phyloP scores from a whole-genome alignment of 2,329 filamentous ascomycete species.

The Penicillium sp. region DNA sequence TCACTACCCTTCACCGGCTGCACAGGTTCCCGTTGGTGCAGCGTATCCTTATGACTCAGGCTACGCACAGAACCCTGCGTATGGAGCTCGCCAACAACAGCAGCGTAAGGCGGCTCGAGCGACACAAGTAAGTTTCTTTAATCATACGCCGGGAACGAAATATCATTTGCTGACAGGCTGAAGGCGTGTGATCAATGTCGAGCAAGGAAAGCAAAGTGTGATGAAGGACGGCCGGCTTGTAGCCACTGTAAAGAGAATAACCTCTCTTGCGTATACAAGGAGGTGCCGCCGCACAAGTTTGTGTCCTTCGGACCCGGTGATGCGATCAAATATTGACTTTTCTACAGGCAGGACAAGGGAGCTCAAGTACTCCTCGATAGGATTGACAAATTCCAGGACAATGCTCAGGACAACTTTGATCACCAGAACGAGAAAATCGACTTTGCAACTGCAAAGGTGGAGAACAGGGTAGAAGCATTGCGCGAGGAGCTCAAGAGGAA shows the following conservation, averaged over 20 bases:
- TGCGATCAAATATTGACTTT: not conserved
- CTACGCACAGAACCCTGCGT: conserved; percentile 33
- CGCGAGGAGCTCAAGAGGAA: conserved; percentile 22
- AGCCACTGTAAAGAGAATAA: conserved; percentile 84
- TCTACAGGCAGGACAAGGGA: conserved; percentile 40
- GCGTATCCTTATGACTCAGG: conserved; percentile 31
- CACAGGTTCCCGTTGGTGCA: conserved; percentile 23
- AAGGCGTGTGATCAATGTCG: conserved; percentile 91
- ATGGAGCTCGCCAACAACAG: conserved; percentile 30
- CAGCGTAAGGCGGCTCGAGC: conserved; percentile 40
- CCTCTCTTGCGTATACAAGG: conserved; percentile 81
- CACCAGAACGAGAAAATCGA: not conserved
- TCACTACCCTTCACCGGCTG: conserved; percentile 28
- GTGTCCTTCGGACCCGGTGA: conserved; percentile 30
- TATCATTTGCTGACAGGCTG: conserved; percentile 6
- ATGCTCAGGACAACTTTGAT: not conserved
- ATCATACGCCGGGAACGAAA: not conserved
- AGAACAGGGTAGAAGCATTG: conserved; percentile 21
- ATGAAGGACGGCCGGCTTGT: conserved; percentile 80
- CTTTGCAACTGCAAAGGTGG: conserved; percentile 15
- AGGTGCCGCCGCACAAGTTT: conserved; percentile 88
- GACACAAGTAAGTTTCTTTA: conserved; percentile 35
- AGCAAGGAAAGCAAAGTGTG: conserved; percentile 85
- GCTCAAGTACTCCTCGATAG: conserved; percentile 40
- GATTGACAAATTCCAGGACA: conserved; percentile 11